phyloP scores from a whole-genome alignment of 2,329 filamentous ascomycete genomes.

The Claviceps humidiphila region DNA sequence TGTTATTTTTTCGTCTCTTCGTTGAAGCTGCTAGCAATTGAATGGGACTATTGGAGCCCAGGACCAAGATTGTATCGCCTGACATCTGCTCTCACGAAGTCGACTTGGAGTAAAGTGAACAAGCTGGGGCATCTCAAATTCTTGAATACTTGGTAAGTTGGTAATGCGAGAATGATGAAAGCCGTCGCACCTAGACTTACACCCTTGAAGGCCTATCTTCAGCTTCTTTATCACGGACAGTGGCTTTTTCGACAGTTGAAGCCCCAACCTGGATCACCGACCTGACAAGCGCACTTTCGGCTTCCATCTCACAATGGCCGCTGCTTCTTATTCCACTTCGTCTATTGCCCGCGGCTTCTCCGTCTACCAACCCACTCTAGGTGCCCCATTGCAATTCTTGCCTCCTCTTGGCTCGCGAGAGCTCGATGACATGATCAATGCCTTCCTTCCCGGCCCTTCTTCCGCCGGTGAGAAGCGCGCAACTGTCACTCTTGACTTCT shows the following conservation, averaged over 20 bases:
- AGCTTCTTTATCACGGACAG: neutral
- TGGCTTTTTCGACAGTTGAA: neutral
- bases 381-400: conserved; percentile 49
- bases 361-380: conserved; percentile 44
- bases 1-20: too few relatives aligned
- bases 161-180: too few relatives aligned
- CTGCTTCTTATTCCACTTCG: conserved; percentile 7
- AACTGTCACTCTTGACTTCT: conserved; percentile 45
- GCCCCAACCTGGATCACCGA: neutral
- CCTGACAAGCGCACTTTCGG: neutral
- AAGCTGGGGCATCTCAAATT: too few relatives aligned
- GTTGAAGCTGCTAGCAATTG: too few relatives aligned
- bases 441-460: conserved; percentile 39
- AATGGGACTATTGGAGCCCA: too few relatives aligned
- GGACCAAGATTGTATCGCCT: too few relatives aligned
- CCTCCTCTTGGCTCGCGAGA: conserved; percentile 50
- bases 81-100: too few relatives aligned
- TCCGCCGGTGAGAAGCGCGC: conserved; percentile 46
- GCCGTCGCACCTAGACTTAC: neutral
- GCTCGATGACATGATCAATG: conserved; percentile 45
- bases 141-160: too few relatives aligned
- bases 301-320: conserved; percentile 14
- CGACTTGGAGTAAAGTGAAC: too few relatives aligned
- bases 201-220: neutral
- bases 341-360: conserved; percentile 37